phyloP scores from a whole-genome alignment of 2,329 filamentous ascomycete genomes.

The Amesomyces nigricolor region DNA sequence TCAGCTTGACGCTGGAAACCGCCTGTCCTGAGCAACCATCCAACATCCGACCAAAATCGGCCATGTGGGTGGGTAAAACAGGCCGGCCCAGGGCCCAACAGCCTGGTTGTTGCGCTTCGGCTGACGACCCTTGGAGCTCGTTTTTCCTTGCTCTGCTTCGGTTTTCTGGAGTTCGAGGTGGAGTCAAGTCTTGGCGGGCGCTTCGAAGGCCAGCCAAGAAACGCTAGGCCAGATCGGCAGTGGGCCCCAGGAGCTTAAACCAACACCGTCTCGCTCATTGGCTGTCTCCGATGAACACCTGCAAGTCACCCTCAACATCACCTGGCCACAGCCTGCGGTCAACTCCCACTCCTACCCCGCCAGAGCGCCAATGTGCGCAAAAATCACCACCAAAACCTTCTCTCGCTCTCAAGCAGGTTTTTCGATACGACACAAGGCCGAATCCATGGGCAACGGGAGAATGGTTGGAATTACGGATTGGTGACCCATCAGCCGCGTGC shows the following conservation, averaged over 20 bases:
- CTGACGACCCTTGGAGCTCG: neutral
- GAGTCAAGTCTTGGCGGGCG: constrained; percentile 18
- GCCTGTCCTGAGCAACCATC: neutral
- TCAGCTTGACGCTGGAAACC: neutral
- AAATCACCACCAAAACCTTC: too few relatives aligned
- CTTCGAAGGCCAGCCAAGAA: constrained; percentile 16
- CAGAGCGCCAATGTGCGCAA: neutral
- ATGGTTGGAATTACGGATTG: too few relatives aligned
- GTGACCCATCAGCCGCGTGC: too few relatives aligned
- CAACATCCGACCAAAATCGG: neutral
- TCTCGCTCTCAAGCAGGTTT: too few relatives aligned
- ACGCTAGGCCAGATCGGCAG: constrained; percentile 3
- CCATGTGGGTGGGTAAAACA: neutral
- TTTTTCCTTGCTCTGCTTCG: neutral
- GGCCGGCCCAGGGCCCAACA: neutral
- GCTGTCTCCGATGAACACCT: constrained; percentile 2
- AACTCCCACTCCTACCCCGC: neutral
- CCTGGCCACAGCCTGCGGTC: neutral
- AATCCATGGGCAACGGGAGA: too few relatives aligned
- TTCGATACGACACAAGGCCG: too few relatives aligned
- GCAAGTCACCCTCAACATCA: constrained; percentile 10
- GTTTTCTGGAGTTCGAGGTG: neutral
- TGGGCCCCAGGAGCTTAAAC: constrained; percentile 8
- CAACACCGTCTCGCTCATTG: constrained; percentile 13
- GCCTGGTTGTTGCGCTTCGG: constrained; percentile 1